These are phyloP conservation scores for Telfairia occidentalis DNA, from an alignment of 331 rosid genomes.

Conservation along the genomic window DNA sequence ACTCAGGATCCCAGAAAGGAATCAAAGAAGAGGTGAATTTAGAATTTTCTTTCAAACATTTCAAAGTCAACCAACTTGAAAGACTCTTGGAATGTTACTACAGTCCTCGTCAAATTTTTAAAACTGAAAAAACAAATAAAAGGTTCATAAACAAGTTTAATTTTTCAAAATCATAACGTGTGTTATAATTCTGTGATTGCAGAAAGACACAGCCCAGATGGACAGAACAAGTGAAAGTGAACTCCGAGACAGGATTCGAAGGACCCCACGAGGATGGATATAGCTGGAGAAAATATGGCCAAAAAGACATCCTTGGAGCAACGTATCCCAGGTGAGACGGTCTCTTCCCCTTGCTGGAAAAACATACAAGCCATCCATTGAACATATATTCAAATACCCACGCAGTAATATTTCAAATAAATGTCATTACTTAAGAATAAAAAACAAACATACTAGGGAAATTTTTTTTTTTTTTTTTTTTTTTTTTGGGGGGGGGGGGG, in stretches of 20 bases:
- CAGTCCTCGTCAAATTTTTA: not conserved
- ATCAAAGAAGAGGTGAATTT: constrained; percentile 60
- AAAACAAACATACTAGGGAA: not conserved
- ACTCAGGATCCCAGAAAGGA: constrained; percentile 24
- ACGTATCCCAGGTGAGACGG: constrained; percentile 56
- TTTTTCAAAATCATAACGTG: not conserved
- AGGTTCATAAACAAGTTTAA: not conserved
- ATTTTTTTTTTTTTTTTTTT: too few species aligned
- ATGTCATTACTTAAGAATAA: not conserved
- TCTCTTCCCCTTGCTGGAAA: not conserved
- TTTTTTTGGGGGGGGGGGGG: not conserved
- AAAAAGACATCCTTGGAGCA: constrained; percentile 72
- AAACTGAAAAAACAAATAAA: not conserved
- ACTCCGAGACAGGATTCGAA: constrained; percentile 47
- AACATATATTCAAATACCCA: not conserved
- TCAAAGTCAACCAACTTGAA: not conserved
- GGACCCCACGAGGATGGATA: constrained; percentile 60
- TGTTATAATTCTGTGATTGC: constrained; percentile 23
- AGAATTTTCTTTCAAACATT: not conserved
- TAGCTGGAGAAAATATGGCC: constrained; percentile 90
- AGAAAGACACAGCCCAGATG: constrained; percentile 60
- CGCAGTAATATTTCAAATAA: not conserved
- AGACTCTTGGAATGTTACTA: not conserved
- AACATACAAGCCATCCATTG: not conserved
- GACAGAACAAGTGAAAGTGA: constrained; percentile 50